Conservation (phyloP, 2,329 filamentous ascomycete genomes). For the Monosporascus sp. region DNA sequence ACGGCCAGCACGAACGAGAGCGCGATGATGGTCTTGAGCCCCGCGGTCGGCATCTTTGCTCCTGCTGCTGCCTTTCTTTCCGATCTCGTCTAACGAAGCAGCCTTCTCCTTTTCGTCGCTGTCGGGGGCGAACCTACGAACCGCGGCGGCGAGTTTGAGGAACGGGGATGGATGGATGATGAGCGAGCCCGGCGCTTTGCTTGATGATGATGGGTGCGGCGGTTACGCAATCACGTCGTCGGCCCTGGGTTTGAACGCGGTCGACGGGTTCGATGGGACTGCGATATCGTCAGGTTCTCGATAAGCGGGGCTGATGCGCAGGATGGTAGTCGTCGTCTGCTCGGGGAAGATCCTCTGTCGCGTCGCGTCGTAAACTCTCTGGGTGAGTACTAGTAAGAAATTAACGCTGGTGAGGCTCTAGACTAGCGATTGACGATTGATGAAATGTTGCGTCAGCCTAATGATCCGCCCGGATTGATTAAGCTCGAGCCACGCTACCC, state of each 20-base stretch:
- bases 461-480: not conserved
- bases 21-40: slow-evolving; percentile 97
- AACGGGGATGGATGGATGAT: too few species aligned
- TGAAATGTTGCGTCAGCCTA: not conserved
- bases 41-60: slow-evolving; percentile 64
- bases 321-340: too few species aligned
- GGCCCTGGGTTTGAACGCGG: not conserved
- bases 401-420: not conserved
- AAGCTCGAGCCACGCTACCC: not conserved
- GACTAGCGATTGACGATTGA: not conserved
- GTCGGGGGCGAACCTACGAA: not conserved
- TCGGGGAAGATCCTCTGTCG: too few species aligned
- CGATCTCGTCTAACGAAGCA: too few species aligned
- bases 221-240: too few species aligned
- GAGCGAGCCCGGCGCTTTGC: too few species aligned
- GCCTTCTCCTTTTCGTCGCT: not conserved
- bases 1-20: slow-evolving; percentile 98
- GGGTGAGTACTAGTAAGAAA: not conserved
- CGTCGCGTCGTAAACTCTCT: too few species aligned
- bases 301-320: too few species aligned
- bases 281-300: not conserved
- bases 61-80: not conserved
- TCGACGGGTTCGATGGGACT: not conserved
- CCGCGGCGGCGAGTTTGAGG: not conserved
- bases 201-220: too few species aligned